A percentile compares a stretch with the other conserved stretches of the same genome.
Evolutionary conservation across 805 yeast species (phyloP).

Genomic region (Jamesozyma hellenica): DNA sequence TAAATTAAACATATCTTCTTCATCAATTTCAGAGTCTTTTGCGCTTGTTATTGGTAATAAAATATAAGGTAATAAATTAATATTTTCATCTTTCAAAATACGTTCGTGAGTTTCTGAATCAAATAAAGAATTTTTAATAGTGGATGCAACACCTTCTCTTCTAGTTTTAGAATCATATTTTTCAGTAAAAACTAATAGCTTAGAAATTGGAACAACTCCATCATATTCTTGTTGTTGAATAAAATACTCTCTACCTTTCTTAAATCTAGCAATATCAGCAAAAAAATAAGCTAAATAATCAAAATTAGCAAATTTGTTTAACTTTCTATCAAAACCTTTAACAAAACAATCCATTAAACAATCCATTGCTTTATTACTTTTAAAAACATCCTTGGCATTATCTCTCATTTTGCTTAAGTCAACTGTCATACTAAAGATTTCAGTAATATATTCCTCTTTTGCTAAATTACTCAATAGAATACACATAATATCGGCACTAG

Average conservation of each 20-base stretch:
- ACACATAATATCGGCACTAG: conserved; percentile 70
- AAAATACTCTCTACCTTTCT: conserved; percentile 66
- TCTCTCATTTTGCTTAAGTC: conserved; percentile 22
- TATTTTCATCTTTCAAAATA: conserved; percentile 48
- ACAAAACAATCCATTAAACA: conserved; percentile 84
- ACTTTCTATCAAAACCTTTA: conserved; percentile 62
- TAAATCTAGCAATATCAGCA: conserved; percentile 77
- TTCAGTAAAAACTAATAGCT: conserved; percentile 73
- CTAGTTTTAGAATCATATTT: conserved; percentile 66
- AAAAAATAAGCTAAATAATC: conserved; percentile 83
- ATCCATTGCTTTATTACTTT: conserved; percentile 53
- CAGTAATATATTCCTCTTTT: conserved; percentile 55
- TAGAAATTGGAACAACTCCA: conserved; percentile 67
- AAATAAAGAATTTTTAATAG: conserved; percentile 81
- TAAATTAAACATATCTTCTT: conserved; percentile 75
- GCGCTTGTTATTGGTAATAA: conserved; percentile 75
- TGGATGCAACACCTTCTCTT: conserved; percentile 86
- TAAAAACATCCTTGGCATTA: conserved; percentile 41
- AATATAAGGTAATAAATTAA: conserved; percentile 72
- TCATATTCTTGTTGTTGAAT: conserved; percentile 65
- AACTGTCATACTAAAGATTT: conserved; percentile 35
- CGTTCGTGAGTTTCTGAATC: conserved; percentile 59
- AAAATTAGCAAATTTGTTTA: conserved; percentile 63
- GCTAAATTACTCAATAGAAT: conserved; percentile 81
- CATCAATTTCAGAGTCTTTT: conserved; percentile 55